Percentiles rank a stretch among this genome's conserved stretches.
Conservation (phyloP, 1,284 basidiomycete genomes). For the Sanghuangporus baumii region DNA sequence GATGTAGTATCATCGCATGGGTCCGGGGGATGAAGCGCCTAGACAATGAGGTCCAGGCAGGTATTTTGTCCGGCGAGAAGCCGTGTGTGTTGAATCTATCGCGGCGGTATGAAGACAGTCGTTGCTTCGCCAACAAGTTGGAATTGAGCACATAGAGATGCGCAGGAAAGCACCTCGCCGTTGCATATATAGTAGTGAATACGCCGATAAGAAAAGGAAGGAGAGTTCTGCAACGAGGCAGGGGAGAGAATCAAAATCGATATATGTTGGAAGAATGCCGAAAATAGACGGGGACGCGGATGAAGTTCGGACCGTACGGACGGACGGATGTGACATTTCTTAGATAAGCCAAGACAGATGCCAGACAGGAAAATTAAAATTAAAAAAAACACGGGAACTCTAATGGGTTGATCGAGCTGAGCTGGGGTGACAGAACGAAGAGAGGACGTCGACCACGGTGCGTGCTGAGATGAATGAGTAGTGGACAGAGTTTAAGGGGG, state of each 20-base stretch:
- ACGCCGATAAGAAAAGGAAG: neutral
- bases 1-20: too few species aligned
- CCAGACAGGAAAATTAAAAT: neutral
- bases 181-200: neutral
- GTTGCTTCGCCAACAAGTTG: neutral
- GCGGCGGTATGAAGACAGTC: neutral
- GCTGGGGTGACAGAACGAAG: too few species aligned
- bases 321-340: neutral
- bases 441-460: too few species aligned
- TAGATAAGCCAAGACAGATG: neutral
- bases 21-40: neutral
- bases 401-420: neutral
- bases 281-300: neutral
- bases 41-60: neutral
- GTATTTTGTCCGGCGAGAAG: neutral
- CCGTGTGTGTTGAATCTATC: neutral
- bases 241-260: too few species aligned
- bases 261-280: neutral
- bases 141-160: neutral
- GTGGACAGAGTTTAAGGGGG: neutral
- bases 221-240: slow-evolving; percentile 1
- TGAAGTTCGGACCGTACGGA: neutral
- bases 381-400: neutral
- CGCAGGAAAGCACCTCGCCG: neutral
- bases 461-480: neutral